Evolutionary conservation across 2,329 filamentous ascomycete species (phyloP), one percentile per base, ranked within the genome.

Genomic region (Waltergamsia citrina): DNA sequence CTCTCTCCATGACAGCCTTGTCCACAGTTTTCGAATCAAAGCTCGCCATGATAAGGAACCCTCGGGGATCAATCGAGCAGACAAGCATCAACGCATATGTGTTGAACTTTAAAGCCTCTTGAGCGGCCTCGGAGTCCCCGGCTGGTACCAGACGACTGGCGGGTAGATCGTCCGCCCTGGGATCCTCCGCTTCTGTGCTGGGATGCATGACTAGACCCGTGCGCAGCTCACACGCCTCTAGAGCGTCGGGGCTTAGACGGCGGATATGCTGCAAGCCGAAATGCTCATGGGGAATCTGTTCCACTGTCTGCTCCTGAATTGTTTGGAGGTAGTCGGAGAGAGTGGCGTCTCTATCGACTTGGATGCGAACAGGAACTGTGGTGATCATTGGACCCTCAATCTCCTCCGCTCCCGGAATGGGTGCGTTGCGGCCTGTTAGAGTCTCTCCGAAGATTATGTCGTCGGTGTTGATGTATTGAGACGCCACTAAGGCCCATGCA

Each of bases 71-170:
- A 6, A 80, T 55, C 4, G 70, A 75, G 49, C 76, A 81, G 27
- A 80, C 76, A 15, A 81, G 55, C 61, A 81, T 80, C 21, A 82
- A 65, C 2, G 74, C 68, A 46, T 80, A 79, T 0, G 65, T 69
- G 48, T 69, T 70, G 48, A 71, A 70, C 44, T 69, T 69, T 42
- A 78, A 60, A 1, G 74, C 75, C 42, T 79, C 74, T 29, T 70
- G 65, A 0, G 71, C 73, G 2, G 71, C 68, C 40, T 78, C 71
- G 0, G 57, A 61, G 37, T 74, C 71, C 21, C 68, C 65, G 1
- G 69, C 65, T 0, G 71, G 71, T 5, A 75, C 62, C 17, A 76
- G 68, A 1, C 62, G 59, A 40, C 66, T 63, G 0, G 68, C 71
- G 0, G 67, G 69, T 7, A 59, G 48, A 9, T 55, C 47, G 0